Evolutionary conservation across 306 rosid genomes (phyloP), one percentile per base, ranked within the genome.

Genomic region (Echinosophora koreensis): DNA sequence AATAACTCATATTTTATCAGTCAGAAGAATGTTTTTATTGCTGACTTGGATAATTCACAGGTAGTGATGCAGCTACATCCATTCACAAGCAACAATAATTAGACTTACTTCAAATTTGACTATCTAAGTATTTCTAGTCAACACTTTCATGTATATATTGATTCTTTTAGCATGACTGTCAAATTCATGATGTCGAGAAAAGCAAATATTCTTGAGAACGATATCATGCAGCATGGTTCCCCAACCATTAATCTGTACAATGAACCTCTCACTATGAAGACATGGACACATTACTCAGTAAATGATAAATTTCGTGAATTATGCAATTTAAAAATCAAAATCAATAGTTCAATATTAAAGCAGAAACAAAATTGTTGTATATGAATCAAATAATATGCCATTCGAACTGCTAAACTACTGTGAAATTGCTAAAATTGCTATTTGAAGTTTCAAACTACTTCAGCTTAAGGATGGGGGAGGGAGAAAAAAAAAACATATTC

Each of bases 111-210:
- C 65, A 73, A 64, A 58, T 61, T 62, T 73, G 47, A 74, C 47
- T 72, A 54, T 56, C 14, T 27, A 70, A 55, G 49, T 27, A 66
- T 46, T 59, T 57, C 66, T 10, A n/a, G 49, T 32, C 57, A 66
- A 70, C 80, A 47, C 9, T 66, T 57, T 68, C 62, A 14, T n/a
- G 63, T 6, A 49, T 16, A 22, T 34, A 56, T 35, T 16, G 4
- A 44, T 37, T 13, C 18, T 38, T 47, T 55, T 6, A 11, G 56
- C 35, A 69, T 64, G 30, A 37, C 37, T 18, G 9, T 16, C 49
- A 28, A 61, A 62, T 79, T 57, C 81, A 68, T 47, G 66, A 18
- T 9, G 32, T 77, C 71, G 12, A 22, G 54, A 58, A 72, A 50
- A 49, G 63, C 56, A 22, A 22, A 77, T 60, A 34, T 58, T 37